A percentile compares a stretch with the other conserved stretches of the same genome.
Conservation (phyloP, 345 rosid genomes). For the Salix udensis region DNA sequence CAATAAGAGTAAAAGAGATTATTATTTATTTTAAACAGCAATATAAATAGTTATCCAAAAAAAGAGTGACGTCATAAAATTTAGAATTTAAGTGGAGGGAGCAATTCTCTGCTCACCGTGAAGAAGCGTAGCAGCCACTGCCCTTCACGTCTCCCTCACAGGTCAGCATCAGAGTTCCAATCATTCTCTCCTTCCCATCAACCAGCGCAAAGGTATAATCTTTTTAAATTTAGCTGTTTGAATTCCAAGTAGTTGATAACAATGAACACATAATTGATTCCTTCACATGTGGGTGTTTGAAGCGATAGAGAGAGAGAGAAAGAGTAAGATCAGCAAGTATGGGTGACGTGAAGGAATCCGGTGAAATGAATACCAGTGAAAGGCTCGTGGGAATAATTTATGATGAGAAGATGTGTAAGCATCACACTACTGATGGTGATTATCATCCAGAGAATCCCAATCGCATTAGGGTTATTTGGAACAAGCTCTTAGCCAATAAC, state of each 20-base stretch:
- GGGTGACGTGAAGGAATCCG: slow-evolving; percentile 9
- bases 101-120: too few relatives aligned
- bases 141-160: too few relatives aligned
- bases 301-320: background rate
- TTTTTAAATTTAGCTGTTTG: background rate
- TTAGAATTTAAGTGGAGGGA: background rate
- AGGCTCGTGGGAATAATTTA: slow-evolving; percentile 66
- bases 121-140: too few relatives aligned
- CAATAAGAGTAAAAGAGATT: background rate
- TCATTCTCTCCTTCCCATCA: background rate
- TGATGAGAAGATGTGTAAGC: slow-evolving; percentile 86
- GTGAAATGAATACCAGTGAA: slow-evolving; percentile 7
- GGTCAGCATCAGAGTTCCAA: background rate
- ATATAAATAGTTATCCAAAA: too few relatives aligned
- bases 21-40: too few relatives aligned
- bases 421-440: slow-evolving; percentile 60
- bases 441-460: slow-evolving; percentile 72
- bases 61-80: background rate
- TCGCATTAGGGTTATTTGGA: slow-evolving; percentile 76
- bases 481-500: slow-evolving; percentile 53
- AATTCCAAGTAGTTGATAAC: background rate
- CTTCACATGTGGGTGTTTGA: background rate
- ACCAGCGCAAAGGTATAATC: background rate
- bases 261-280: background rate
- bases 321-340: background rate